Evolutionary conservation across 1,284 basidiomycete genomes (phyloP), one percentile per base, ranked within the genome.

Genomic region (Vanrija sp.): DNA sequence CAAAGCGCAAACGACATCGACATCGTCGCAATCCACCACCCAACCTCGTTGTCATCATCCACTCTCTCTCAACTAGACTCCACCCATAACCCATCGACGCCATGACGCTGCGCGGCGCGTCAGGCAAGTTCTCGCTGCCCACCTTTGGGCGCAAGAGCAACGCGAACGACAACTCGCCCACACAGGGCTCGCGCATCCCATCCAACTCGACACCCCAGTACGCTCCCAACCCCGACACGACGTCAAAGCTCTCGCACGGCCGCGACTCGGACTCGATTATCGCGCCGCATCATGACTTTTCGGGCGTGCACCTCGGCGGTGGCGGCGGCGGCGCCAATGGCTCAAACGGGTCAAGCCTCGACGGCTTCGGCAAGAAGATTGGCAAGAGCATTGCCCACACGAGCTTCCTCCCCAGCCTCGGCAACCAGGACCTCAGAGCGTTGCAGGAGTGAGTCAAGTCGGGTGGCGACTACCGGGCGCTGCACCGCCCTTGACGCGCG

Each of bases 341-440:
- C 6, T 31, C 31, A 4, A 31, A 31, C 31, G 31, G 31, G 2
- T 31, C 31, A 14, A 31, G 31, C 31, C 57, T 65, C 31, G 64
- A 62, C 51, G 67, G 63, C 6, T 41, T 69, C 9, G 67, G 67
- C 1, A 62, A 59, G 54, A 72, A 72, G 56, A 45, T 74, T 8
- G 68, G 70, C 45, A 71, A 71, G 49, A 68, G 60, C 25, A 59
- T 74, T 25, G 72, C 72, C 1, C 72, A 74, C 59, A 66, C 72
- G 22, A 69, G 64, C 41, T 44, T 73, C 35, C 76, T 92, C 15
- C 85, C 89, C 23, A 79, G 84, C 0, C 76, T 93, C 4, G 89
- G 87, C 0, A 93, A 92, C 70, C 85, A 85, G 65, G 92, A 95
- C 70, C 76, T 93, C 15, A 79, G 86, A 27, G 82, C 84, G 0